These are phyloP conservation scores for Lithohypha guttulata DNA, from an alignment of 2,329 filamentous ascomycete species.

Conservation along the genomic window DNA sequence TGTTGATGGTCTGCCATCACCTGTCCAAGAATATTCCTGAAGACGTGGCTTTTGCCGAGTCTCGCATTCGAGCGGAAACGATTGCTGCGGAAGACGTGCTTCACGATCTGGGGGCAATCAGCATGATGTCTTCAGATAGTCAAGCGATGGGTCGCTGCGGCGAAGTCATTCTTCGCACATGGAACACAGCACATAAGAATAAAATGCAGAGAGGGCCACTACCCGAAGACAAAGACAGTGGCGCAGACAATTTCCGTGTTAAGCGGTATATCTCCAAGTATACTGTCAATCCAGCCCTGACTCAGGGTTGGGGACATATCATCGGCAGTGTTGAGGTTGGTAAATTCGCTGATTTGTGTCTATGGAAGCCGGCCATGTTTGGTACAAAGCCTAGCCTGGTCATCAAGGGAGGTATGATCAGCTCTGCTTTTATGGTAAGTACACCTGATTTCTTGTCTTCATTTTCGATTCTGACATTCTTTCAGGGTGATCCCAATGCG, in stretches of 20 bases:
- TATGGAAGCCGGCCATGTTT: slow-evolving; percentile 80
- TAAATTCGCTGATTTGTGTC: slow-evolving; percentile 77
- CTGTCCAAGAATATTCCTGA: slow-evolving; percentile 86
- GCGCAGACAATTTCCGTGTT: slow-evolving; percentile 80
- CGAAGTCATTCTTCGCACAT: slow-evolving; percentile 84
- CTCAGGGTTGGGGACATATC: slow-evolving; percentile 80
- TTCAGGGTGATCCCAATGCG: slow-evolving; percentile 64
- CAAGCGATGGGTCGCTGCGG: slow-evolving; percentile 96
- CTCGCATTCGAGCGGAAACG: slow-evolving; percentile 85
- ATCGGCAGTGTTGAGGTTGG: slow-evolving; percentile 81
- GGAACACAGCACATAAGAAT: slow-evolving; percentile 97
- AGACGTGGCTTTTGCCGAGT: slow-evolving; percentile 91
- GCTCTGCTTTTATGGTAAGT: slow-evolving; percentile 69
- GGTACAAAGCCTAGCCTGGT: slow-evolving; percentile 74
- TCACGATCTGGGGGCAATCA: slow-evolving; percentile 88
- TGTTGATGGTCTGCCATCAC: slow-evolving; percentile 98
- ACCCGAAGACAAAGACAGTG: slow-evolving; percentile 65
- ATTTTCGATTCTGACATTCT: background rate
- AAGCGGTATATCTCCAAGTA: slow-evolving; percentile 94
- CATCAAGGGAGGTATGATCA: slow-evolving; percentile 79
- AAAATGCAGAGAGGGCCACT: slow-evolving; percentile 71
- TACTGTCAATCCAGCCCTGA: slow-evolving; percentile 84
- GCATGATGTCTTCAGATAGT: slow-evolving; percentile 93
- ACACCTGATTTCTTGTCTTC: background rate
- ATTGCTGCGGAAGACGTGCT: slow-evolving; percentile 95